These are phyloP conservation scores for Paramyrothecium sp. DNA, from an alignment of 2,329 filamentous ascomycete genomes.

Conservation along the genomic window DNA sequence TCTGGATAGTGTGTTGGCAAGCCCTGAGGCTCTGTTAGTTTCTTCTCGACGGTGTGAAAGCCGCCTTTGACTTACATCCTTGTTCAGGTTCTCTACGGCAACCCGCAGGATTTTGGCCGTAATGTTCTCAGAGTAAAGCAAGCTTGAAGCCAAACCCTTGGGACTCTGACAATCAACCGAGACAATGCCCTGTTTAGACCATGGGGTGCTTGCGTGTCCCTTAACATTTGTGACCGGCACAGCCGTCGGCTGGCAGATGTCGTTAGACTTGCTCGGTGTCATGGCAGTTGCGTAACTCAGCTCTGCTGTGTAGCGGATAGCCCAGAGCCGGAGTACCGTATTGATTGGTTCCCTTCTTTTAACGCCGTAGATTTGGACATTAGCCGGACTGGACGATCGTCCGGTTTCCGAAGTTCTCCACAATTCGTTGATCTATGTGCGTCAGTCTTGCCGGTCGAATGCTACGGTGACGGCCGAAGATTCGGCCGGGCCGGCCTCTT, in stretches of 20 bases:
- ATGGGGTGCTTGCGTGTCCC: background rate
- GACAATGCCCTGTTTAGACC: background rate
- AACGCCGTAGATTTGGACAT: background rate
- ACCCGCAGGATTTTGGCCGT: background rate
- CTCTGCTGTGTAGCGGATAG: background rate
- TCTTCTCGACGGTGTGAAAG: background rate
- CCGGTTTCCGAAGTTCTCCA: background rate
- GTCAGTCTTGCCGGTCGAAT: background rate
- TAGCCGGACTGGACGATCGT: background rate
- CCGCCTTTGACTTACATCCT: background rate
- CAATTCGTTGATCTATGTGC: background rate
- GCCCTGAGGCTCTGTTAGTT: conserved; percentile 1
- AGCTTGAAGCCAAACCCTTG: background rate
- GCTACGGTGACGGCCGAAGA: background rate
- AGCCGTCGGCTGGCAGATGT: background rate
- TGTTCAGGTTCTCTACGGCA: background rate
- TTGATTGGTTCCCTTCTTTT: background rate
- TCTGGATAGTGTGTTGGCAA: conserved; percentile 24
- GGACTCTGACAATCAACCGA: background rate
- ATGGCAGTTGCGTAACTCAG: background rate
- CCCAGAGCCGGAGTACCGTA: background rate
- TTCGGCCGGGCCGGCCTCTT: background rate
- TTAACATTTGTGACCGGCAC: background rate
- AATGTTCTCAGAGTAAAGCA: background rate
- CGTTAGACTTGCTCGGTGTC: background rate